Evolutionary conservation across 2,329 filamentous ascomycete species (phyloP), one percentile per base, ranked within the genome.

Genomic region (Neofusicoccum parvum): DNA sequence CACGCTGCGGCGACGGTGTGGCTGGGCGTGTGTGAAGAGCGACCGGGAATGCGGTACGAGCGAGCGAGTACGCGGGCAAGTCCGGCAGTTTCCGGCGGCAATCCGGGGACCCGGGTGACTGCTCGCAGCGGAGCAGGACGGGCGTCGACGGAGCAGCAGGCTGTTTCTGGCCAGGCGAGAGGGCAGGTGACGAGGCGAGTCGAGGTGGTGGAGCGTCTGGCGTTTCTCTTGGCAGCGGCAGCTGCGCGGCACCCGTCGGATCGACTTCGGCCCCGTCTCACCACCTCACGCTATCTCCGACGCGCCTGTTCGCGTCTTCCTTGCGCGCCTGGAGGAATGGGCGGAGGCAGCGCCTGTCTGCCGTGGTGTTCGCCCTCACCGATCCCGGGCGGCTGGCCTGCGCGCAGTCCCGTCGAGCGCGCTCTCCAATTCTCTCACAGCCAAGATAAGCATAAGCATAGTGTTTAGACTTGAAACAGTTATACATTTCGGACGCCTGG

Each of bases 401-500:
- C 27, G 6, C 27, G 5, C 27, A 32, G 3, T 4, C 12, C 5
- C n/a, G 45, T 48, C 17, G 20, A 43, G 11, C n/a, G 10, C 2
- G 34, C 17, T 43, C 36, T 15, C 12, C 5, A 23, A 17, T 3
- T 10, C 54, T n/a, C 4, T 17, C n/a, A 48, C 14, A 23, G 32
- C 15, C n/a, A 37, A 46, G 32, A 48, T 5, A 45, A 14, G 17
- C 17, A 32, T 7, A 32, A 32, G 27, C 27, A 32, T 32, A 32
- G 5, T n/a, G 12, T 48, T 11, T 20, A 39, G 9, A 12, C 10
- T 15, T 37, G 17, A 48, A 45, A 45, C 15, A 49, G 45, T 60
- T 60, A 49, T 60, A 23, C 17, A 60, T 60, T 39, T 46, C 27
- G 56, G 56, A 60, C 56, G 23, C 56, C 56, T 4, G 56, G 56